Evolutionary conservation across 2,329 filamentous ascomycete species (phyloP), one percentile per base, ranked within the genome.

Genomic region (Dactylellina drechsleri): DNA sequence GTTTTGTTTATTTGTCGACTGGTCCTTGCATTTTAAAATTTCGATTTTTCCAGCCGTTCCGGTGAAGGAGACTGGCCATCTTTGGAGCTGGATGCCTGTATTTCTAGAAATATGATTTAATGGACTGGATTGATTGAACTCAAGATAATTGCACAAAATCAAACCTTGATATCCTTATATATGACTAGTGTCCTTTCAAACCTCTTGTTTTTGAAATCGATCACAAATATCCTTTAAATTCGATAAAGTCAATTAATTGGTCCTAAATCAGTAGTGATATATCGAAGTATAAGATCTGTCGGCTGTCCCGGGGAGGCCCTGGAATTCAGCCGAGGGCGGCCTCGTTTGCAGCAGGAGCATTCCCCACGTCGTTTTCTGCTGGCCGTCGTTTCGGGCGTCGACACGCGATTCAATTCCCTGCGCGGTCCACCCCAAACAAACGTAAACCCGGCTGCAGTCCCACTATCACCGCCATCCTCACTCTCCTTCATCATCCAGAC

Each of bases 401-500:
- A 62, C 58, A 61, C 59, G 59, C 59, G 59, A 62, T 62, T 31
- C 43, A 18, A 47, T 47, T 47, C 43, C 23, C 15, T 52, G 47
- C 58, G 58, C 54, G 54, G 54, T 53, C 15, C 18, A 18, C 13
- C n/a, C 16, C 18, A 41, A 41, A 8, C 15, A 47, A 52, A 52
- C n/a, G 8, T n/a, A 23, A 52, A 18, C 5, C 16, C 47, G 13
- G 7, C 43, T 16, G 23, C 23, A 23, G 20, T n/a, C 18, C 56
- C 23, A 45, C 41, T 49, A 62, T 62, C 66, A 57, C 41, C 66
- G 50, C 41, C 57, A 56, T 49, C 57, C 8, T 47, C 16, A n/a
- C 43, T 15, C 74, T 56, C 20, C 50, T 52, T 13, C 47, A 52
- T 52, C 18, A 18, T 5, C n/a, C 47, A 88, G 10, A 15, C 74